phyloP scores from a whole-genome alignment of 2,329 filamentous ascomycete species.

The Myrmaecium sp. region DNA sequence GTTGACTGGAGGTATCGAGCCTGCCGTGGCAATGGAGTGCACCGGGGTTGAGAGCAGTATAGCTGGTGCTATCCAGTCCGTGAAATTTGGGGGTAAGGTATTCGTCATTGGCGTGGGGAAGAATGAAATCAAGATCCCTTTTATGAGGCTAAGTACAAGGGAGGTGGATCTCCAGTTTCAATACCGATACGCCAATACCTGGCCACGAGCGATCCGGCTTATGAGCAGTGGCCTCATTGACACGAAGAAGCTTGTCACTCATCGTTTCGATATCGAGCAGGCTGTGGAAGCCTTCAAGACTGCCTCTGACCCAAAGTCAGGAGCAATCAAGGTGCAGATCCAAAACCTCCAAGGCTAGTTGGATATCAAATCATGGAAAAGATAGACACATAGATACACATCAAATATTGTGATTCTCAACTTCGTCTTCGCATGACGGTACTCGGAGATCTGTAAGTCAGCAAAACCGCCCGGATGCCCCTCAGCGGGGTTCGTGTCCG shows the following conservation, averaged over 20 bases:
- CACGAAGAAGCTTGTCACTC: conserved; percentile 68
- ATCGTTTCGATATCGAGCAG: conserved; percentile 72
- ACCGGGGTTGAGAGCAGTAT: conserved; percentile 89
- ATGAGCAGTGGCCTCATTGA: conserved; percentile 73
- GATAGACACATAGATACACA: no score
- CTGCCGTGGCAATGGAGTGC: conserved; percentile 73
- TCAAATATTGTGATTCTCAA: no score
- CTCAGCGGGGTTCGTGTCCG: no score
- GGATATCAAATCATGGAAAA: no score
- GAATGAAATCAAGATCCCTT: conserved; percentile 89
- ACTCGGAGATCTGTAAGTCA: no score
- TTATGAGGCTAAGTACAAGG: conserved; percentile 79
- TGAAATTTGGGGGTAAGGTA: conserved; percentile 91
- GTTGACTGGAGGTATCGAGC: conserved; percentile 63
- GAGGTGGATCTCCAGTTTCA: conserved; percentile 95
- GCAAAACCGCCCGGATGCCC: no score
- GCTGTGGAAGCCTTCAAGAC: conserved; percentile 81
- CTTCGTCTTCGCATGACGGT: no score
- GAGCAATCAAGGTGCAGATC: conserved; percentile 96
- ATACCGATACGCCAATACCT: conserved; percentile 92
- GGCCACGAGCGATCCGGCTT: conserved; percentile 81
- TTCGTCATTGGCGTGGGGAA: conserved; percentile 93
- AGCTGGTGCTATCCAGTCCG: conserved; percentile 68
- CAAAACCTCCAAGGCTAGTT: no score
- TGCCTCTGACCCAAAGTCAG: conserved; percentile 71